A percentile compares a stretch with the other conserved stretches of the same genome.
Conservation (phyloP, 306 rosid species). For the Gastrolobium villosum region DNA sequence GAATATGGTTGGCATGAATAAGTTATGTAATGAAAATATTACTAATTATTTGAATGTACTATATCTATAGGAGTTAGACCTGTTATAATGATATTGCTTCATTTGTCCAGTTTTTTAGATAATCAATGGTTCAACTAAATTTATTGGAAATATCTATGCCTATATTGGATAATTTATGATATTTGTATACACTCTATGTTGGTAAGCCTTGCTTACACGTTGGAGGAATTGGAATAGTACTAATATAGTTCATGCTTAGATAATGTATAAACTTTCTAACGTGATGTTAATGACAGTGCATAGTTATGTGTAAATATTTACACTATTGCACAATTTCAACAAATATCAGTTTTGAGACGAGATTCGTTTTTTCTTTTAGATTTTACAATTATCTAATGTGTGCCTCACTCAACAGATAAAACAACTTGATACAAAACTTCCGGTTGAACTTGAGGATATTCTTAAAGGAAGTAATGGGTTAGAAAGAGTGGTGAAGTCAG, state of each 20-base stretch:
- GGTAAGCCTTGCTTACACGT: conserved; percentile 16
- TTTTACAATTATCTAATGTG: conserved; percentile 50
- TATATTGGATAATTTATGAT: conserved; percentile 15
- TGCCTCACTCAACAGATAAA: conserved; percentile 64
- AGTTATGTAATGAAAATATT: conserved; percentile 19
- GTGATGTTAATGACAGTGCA: neutral
- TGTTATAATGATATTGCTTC: conserved; percentile 23
- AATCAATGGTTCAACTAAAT: conserved; percentile 16
- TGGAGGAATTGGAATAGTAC: neutral
- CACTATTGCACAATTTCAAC: conserved; percentile 28
- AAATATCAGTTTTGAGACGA: conserved; percentile 30
- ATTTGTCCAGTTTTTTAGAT: conserved; percentile 18
- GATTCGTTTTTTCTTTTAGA: conserved; percentile 9
- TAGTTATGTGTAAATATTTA: conserved; percentile 21
- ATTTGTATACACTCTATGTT: conserved; percentile 23
- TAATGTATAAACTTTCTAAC: conserved; percentile 35
- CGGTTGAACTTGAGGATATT: conserved; percentile 64
- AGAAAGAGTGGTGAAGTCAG: conserved; percentile 48
- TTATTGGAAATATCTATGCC: conserved; percentile 3
- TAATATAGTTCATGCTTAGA: conserved; percentile 19
- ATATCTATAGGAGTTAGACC: neutral
- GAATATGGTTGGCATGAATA: conserved; percentile 27
- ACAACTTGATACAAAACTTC: conserved; percentile 70
- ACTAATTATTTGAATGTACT: conserved; percentile 21
- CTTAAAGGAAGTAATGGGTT: conserved; percentile 52